Conservation (phyloP, 116 monocot species). For the Iris pallida region DNA sequence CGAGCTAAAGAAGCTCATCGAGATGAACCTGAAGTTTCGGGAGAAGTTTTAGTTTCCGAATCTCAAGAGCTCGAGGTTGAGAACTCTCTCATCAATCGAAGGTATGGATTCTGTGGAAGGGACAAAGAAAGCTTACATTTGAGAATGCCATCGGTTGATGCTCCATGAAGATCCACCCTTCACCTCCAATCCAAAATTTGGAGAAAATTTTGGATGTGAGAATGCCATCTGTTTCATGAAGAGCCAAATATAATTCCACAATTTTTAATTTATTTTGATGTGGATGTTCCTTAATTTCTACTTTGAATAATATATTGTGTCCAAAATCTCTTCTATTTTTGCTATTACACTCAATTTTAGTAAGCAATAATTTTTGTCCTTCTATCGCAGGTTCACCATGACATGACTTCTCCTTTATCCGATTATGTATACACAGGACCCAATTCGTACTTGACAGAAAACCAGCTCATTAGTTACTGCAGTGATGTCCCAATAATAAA, state of each 20-base stretch:
- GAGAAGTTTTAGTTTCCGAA: constrained; percentile 70
- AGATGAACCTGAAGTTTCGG: constrained; percentile 66
- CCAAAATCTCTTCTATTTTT: too few species aligned
- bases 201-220: too few species aligned
- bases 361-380: neutral
- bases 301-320: too few species aligned
- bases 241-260: too few species aligned
- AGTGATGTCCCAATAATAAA: constrained; percentile 53
- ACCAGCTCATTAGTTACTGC: constrained; percentile 45
- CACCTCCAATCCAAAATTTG: too few species aligned
- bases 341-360: neutral
- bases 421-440: constrained; percentile 50
- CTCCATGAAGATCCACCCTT: too few species aligned
- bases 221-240: too few species aligned
- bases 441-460: constrained; percentile 50
- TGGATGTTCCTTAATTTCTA: too few species aligned
- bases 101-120: constrained; percentile 18
- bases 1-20: constrained; percentile 75
- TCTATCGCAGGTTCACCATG: constrained; percentile 39
- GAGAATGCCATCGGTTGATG: too few species aligned
- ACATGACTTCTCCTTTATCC: constrained; percentile 39
- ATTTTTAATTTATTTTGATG: too few species aligned
- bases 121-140: too few species aligned
- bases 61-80: constrained; percentile 55
- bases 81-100: constrained; percentile 80